Evolutionary conservation across 371 early-diverging fungal genomes (phyloP), one percentile per base, ranked within the genome.

Genomic region (Fennellomyces sp.): DNA sequence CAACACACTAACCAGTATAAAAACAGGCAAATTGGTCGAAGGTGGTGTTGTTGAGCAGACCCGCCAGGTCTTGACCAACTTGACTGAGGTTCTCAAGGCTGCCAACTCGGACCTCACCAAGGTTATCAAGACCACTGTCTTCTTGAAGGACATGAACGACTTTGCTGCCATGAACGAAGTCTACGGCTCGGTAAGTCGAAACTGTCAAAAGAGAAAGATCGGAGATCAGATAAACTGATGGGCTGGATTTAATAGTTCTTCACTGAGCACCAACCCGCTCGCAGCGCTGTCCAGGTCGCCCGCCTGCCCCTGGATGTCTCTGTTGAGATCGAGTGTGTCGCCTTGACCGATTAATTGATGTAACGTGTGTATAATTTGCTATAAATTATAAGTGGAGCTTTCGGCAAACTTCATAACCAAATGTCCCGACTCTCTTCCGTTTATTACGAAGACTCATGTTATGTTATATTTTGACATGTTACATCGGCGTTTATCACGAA

Each of bases 271-370:
- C 80, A 83, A 26, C 97, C 97, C 36, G 96, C 97, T 21, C 87
- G 97, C 36, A 85, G 94, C 30, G 90, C 92, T 36, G 91, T 97
- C 49, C 87, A 97, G 74, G 97, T 96, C 31, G 94, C 94, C 30
- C 85, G 92, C 61, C 85, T 96, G 27, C 97, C 96, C 45, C 82
- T 88, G 68, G 92, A 91, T 70, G 95, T 91, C 42, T 68, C 84
- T 63, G 94, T 97, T 52, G 96, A 97, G 77, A 92, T 97, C 63
- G 97, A 96, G 73, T 91, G 91, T 45, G 81, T 94, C 64, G 97
- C 95, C 52, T 60, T 74, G 30, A 63, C 70, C 42, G 59, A 75
- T 48, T 64, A 69, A 67, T 23, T 45, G 6, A 45, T 45, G 35
- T 33, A 33, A 33, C 35, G 13, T 33, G 13, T 33, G n/a, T n/a